phyloP scores from a whole-genome alignment of 2,329 filamentous ascomycete species.

The Fusarium marasasianum region DNA sequence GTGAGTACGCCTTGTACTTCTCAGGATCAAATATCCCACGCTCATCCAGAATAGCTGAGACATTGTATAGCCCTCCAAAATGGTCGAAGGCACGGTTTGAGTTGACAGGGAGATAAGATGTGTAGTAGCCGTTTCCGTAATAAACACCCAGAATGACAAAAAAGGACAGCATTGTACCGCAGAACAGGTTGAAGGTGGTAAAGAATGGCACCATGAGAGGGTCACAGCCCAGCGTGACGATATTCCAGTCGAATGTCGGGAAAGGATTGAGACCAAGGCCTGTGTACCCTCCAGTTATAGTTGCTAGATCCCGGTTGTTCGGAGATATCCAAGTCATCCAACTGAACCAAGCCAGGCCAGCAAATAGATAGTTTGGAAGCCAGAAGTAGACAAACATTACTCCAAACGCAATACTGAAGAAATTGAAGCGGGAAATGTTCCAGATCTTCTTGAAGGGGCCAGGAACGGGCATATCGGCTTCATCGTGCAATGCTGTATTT shows the following conservation, averaged over 20 bases:
- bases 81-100: conserved; percentile 53
- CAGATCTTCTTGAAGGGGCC: conserved; percentile 48
- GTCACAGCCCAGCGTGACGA: conserved; percentile 45
- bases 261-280: conserved; percentile 54
- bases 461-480: conserved; percentile 44
- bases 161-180: conserved; percentile 44
- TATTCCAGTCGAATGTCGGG: conserved; percentile 57
- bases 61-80: conserved; percentile 51
- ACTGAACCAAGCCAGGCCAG: conserved; percentile 57
- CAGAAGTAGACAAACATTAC: conserved; percentile 65
- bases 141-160: conserved; percentile 46
- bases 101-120: conserved; percentile 53
- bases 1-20: conserved; percentile 54
- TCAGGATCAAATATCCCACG: conserved; percentile 49
- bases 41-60: conserved; percentile 47
- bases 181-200: conserved; percentile 48
- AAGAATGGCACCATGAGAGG: conserved; percentile 53
- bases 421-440: conserved; percentile 55
- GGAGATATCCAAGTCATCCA: conserved; percentile 66
- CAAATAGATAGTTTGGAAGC: conserved; percentile 63
- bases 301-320: conserved; percentile 49
- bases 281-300: conserved; percentile 49
- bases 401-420: conserved; percentile 56
- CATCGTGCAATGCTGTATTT: conserved; percentile 58
- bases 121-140: conserved; percentile 49